Percentiles rank a stretch among this genome's conserved stretches.
phyloP scores from a whole-genome alignment of 176 grass and related monocot genomes.

The Eragrostis curvula region DNA sequence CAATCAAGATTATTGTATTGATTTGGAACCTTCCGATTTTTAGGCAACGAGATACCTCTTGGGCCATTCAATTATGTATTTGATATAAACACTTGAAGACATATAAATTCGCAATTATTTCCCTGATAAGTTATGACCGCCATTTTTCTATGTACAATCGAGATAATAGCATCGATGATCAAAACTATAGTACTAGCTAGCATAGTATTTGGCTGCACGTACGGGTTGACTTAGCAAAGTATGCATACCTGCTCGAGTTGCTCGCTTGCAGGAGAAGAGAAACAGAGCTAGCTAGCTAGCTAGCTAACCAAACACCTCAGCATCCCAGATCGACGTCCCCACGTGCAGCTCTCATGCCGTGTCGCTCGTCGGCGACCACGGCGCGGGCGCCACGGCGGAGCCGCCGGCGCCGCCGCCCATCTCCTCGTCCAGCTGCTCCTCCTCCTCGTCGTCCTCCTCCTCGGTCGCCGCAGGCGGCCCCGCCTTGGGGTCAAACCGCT shows the following conservation, averaged over 20 bases:
- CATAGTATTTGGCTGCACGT: too few species aligned
- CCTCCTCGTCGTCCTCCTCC: constrained; percentile 50
- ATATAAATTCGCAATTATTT: neutral
- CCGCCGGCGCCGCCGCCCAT: neutral
- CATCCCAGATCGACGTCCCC: too few species aligned
- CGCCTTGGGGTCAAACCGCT: constrained; percentile 49
- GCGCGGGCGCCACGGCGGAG: neutral
- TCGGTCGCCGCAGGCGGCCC: constrained; percentile 33
- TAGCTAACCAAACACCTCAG: too few species aligned
- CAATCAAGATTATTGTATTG: too few species aligned
- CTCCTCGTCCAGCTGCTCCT: constrained; percentile 40
- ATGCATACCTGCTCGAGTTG: too few species aligned
- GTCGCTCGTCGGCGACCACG: neutral
- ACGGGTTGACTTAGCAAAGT: too few species aligned
- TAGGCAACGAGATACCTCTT: too few species aligned
- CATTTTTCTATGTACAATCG: neutral
- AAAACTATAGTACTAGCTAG: too few species aligned
- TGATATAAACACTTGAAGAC: neutral
- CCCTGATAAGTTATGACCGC: neutral
- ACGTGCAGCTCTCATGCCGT: neutral
- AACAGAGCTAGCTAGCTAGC: too few species aligned
- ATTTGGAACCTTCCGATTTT: too few species aligned
- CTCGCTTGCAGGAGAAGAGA: too few species aligned
- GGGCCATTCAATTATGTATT: neutral
- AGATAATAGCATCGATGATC: neutral